These are phyloP conservation scores for Podaxis mareebaensis DNA, from an alignment of 768 basidiomycete species.

Conservation along the genomic window DNA sequence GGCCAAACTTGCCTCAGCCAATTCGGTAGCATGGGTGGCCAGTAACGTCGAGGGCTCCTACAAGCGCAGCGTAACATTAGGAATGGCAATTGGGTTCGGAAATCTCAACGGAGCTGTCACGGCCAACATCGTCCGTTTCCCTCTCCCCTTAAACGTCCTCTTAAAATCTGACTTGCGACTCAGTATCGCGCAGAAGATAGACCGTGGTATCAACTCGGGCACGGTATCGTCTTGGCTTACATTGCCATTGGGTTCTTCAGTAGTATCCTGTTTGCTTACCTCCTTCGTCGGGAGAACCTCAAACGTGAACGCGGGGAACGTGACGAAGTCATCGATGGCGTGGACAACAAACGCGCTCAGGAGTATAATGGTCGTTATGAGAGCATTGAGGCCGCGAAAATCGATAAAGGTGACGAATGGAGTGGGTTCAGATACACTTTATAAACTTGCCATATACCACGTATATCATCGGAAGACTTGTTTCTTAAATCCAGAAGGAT, in stretches of 20 bases:
- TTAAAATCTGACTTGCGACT: not conserved
- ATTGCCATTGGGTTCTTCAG: constrained; percentile 64
- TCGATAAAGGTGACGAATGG: constrained; percentile 70
- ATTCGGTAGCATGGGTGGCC: constrained; percentile 60
- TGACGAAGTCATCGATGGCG: constrained; percentile 61
- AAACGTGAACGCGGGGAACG: constrained; percentile 65
- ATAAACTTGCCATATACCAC: constrained; percentile 22
- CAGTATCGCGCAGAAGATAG: constrained; percentile 66
- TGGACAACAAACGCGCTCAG: constrained; percentile 42
- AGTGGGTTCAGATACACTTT: constrained; percentile 73
- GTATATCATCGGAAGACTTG: constrained; percentile 12
- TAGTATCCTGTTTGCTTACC: constrained; percentile 46
- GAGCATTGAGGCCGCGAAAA: constrained; percentile 57
- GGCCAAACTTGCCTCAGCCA: constrained; percentile 14
- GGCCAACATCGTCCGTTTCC: constrained; percentile 59
- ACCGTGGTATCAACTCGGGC: constrained; percentile 72
- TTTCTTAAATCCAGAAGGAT: constrained; percentile 14
- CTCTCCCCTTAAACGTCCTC: constrained; percentile 3
- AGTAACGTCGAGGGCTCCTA: constrained; percentile 75
- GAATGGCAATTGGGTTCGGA: constrained; percentile 68
- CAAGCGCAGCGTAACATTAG: constrained; percentile 69
- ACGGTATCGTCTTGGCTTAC: constrained; percentile 69
- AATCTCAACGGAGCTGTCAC: constrained; percentile 72
- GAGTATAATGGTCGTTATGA: constrained; percentile 55
- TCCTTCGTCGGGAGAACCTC: constrained; percentile 59